A percentile compares a stretch with the other conserved stretches of the same genome.
Evolutionary conservation across 176 grass and related monocot species (phyloP).

Genomic region (Canna indica): DNA sequence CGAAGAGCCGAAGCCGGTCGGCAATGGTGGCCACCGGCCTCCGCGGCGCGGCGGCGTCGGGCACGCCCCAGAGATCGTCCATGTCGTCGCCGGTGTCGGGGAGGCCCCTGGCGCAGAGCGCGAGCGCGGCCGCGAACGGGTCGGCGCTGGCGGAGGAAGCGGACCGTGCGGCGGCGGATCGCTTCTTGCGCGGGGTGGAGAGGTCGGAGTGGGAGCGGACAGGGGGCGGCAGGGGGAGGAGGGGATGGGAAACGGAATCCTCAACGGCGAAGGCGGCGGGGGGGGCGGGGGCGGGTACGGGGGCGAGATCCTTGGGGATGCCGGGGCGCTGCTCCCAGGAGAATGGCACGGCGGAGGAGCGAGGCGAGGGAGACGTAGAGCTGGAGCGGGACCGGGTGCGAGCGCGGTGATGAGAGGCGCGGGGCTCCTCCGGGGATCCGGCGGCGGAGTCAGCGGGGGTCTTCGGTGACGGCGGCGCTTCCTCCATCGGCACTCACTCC

Average conservation of each 20-base stretch:
- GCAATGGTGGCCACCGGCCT: neutral
- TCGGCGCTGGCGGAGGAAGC: neutral
- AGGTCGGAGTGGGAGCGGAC: conserved; percentile 10
- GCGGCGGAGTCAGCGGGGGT: neutral
- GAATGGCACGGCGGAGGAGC: conserved; percentile 70
- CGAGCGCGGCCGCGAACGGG: conserved; percentile 8
- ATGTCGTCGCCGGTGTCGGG: neutral
- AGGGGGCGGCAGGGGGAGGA: conserved; percentile 11
- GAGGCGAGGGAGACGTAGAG: conserved; percentile 16
- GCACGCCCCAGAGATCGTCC: neutral
- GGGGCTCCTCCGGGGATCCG: neutral
- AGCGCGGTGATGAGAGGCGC: neutral
- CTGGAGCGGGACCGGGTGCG: conserved; percentile 5
- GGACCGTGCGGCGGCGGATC: neutral
- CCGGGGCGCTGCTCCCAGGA: conserved; percentile 93
- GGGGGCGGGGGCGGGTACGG: neutral
- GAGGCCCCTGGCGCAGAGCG: neutral
- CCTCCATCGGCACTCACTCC: neutral
- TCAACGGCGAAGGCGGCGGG: too few species aligned
- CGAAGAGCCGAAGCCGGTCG: conserved; percentile 6
- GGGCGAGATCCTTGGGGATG: conserved; percentile 47
- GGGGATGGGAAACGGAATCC: neutral
- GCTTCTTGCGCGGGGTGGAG: neutral
- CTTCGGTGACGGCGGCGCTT: neutral
- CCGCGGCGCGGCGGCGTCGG: neutral